Evolutionary conservation across 176 grass and related monocot genomes (phyloP).

Genomic region (Paspalum vaginatum): DNA sequence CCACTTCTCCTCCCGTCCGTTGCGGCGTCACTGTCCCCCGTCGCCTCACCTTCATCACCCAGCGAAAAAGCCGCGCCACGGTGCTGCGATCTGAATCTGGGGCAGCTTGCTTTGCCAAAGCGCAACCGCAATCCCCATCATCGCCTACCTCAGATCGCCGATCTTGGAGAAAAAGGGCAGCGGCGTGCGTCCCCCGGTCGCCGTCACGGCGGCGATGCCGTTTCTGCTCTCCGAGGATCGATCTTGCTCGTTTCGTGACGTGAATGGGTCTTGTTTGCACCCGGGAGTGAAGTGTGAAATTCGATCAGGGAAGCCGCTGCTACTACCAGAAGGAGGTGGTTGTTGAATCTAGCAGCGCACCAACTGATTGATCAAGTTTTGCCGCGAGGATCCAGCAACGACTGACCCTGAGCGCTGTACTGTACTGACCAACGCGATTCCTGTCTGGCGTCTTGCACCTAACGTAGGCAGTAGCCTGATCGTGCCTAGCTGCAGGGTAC

Average conservation of each 20-base stretch:
- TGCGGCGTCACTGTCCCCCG: slow-evolving; percentile 56
- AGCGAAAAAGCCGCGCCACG: slow-evolving; percentile 17
- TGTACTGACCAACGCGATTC: slow-evolving; percentile 10
- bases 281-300: no score
- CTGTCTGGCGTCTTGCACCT: slow-evolving; percentile 24
- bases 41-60: background rate
- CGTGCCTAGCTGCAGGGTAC: background rate
- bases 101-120: slow-evolving; percentile 20
- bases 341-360: background rate
- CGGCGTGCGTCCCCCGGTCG: no score
- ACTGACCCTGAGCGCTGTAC: background rate
- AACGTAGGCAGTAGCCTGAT: slow-evolving; percentile 19
- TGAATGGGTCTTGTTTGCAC: no score
- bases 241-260: background rate
- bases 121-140: background rate
- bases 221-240: background rate
- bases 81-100: background rate
- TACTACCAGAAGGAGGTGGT: background rate
- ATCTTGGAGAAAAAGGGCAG: no score
- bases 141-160: background rate
- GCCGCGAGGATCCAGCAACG: slow-evolving; percentile 3
- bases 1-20: slow-evolving; percentile 22
- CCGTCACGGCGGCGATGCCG: background rate
- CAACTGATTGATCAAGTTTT: background rate
- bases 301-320: background rate